Base-by-base conservation (phyloP, 2,329 filamentous ascomycete genomes). In the Dactylella cylindrospora region DNA sequence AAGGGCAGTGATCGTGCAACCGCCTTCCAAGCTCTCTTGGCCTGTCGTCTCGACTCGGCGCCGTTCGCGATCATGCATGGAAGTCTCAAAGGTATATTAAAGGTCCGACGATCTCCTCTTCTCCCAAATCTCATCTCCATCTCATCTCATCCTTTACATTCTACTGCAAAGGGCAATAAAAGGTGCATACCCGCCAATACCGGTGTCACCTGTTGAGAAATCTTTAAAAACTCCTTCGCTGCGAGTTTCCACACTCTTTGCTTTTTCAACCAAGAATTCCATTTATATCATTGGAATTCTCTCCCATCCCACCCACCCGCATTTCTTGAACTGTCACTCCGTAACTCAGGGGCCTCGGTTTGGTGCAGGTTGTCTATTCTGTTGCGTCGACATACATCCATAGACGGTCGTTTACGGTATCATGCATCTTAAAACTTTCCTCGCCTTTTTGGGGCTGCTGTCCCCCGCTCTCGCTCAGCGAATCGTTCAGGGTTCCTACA, bases 381-480 rank as follows among this genome's bases (percentile, higher is more conserved):
- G 31, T n/a, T n/a, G n/a, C n/a, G n/a, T 46, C 44, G 35, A 35
- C 22, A 31, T 17, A 28, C 7, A 13, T 40, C 31, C 12, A 47
- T 33, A 40, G n/a, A n/a, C 31, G 17, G 5, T 40, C 20, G 29
- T 49, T n/a, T 45, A 41, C 49, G 57, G 57, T 44, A 62, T 23
- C 43, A 62, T 62, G 57, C 57, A 54, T 53, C 50, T 62, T 43
- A 38, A 62, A 25, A 45, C 57, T 10, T 62, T 62, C 49, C 43
- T 62, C 29, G 40, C 57, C 10, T 62, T 62, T 36, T 49, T 62
- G 43, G 57, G 49, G 35, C 57, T 62, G 3, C 49, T 62, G 57
- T 62, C 57, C 36, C 57, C 57, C 22, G 43, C 57, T 31, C 57
- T 62, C 12, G 57, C 57, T 20, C 57, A 62, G 57, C 57, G 57